Base-by-base conservation (phyloP, 495 filamentous ascomycete genomes). In the Delitschia confertaspora region DNA sequence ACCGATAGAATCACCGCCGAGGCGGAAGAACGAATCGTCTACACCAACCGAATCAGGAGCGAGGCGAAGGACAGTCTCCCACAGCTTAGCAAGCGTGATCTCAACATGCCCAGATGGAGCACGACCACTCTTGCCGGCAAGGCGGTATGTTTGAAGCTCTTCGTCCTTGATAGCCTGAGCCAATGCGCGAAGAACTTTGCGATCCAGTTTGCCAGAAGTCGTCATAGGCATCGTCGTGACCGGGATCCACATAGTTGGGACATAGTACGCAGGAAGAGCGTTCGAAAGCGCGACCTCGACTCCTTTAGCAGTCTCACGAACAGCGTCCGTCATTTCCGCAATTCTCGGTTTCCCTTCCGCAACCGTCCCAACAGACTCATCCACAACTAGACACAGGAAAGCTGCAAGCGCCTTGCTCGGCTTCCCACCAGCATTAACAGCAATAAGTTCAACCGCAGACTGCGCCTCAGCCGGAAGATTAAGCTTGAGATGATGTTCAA, bases 81-180 rank as follows among this genome's bases (percentile, higher is more conserved):
- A 56, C 0, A 53, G 23, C 17, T 41, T 23, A 1, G 45, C 49
- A 8, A 59, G 47, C 8, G 20, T 23, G 5, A 10, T 49, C 31
- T 59, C 56, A 3, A 35, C 38, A 30, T 31, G n/a, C 4, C 54
- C 41, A 11, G 34, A 17, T 0, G 60, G 58, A 3, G 49, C 37
- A 11, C 58, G 52, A 16, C 57, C 63, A 4, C 46, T 57, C 33
- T 46, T 49, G 7, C 58, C 65, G 20, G 64, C 63, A 3, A 66
- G 65, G 10, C 60, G 57, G 47, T 66, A 72, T 1, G 58, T 57
- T 20, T 63, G 66, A 3, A 71, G 24, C 3, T 65, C 53, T 0
- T 68, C 65, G 19, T 69, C 68, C 3, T 60, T 40, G 19, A 74
- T 46, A 4, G 56, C 37, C 11, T 68, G 57, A 0, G 66, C 66